Percentiles rank a stretch among this genome's conserved stretches.
Conservation (phyloP, 306 rosid species). For the Dryas octopetala region DNA sequence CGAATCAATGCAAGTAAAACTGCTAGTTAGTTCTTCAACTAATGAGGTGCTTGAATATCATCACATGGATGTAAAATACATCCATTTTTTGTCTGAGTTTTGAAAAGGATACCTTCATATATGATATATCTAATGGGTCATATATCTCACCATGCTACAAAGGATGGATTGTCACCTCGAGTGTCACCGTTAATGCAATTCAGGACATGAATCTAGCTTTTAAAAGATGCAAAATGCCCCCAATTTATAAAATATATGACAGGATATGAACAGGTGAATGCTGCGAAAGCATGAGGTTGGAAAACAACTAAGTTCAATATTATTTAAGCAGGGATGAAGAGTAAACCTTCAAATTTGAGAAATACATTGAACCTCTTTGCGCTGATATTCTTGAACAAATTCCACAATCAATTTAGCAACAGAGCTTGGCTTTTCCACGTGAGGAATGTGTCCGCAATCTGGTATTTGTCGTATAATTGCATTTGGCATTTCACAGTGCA, state of each 20-base stretch:
- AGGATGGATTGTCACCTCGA: not conserved
- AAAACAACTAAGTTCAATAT: not conserved
- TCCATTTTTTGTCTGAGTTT: not conserved
- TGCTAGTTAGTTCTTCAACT: not conserved
- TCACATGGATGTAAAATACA: too few relatives aligned
- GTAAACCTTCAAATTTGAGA: conserved; percentile 30
- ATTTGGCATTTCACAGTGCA: conserved; percentile 78
- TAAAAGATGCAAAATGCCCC: not conserved
- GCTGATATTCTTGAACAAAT: conserved; percentile 49
- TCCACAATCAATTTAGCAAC: conserved; percentile 59
- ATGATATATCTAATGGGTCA: not conserved
- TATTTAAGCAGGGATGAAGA: not conserved
- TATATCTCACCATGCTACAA: not conserved
- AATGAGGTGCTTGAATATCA: not conserved
- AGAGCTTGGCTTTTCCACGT: conserved; percentile 69
- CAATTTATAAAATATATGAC: not conserved
- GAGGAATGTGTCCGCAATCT: conserved; percentile 89
- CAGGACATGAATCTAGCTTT: not conserved
- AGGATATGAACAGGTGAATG: not conserved
- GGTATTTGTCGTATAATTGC: conserved; percentile 69
- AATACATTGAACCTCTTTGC: conserved; percentile 32
- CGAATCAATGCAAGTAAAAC: not conserved
- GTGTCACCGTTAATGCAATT: not conserved
- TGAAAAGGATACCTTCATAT: not conserved
- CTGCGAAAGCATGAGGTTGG: not conserved